Evolutionary conservation across 345 rosid genomes (phyloP).

Genomic region (Crucihimalaya himalaica): DNA sequence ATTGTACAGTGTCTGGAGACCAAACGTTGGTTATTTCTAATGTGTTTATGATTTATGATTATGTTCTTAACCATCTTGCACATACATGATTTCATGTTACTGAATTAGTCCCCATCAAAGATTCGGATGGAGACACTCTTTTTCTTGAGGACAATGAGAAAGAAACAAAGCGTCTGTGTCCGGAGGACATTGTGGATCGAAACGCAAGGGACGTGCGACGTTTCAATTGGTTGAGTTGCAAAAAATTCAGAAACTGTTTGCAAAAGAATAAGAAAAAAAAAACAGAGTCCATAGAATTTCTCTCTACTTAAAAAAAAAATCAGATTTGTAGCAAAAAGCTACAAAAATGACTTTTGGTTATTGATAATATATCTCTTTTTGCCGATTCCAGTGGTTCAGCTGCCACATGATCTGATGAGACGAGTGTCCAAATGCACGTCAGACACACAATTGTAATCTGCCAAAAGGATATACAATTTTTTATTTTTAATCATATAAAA

Average conservation of each 20-base stretch:
- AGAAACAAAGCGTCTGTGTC: constrained; percentile 1
- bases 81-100: background rate
- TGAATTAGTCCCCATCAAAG: constrained; percentile 25
- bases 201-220: background rate
- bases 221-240: background rate
- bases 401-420: constrained; percentile 37
- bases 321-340: constrained; percentile 5
- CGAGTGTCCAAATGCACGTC: constrained; percentile 35
- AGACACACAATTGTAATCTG: constrained; percentile 36
- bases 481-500: background rate
- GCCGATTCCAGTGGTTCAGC: constrained; percentile 10
- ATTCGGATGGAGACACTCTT: constrained; percentile 11
- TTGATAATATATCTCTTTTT: background rate
- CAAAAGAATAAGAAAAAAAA: background rate
- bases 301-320: background rate
- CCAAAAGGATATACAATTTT: background rate
- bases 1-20: constrained; percentile 22
- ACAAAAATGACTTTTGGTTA: constrained; percentile 13
- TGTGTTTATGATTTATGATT: background rate
- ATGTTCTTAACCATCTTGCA: background rate
- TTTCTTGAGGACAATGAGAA: constrained; percentile 2
- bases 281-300: constrained; percentile 24
- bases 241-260: background rate
- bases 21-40: background rate
- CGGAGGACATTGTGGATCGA: background rate